Evolutionary conservation across 139 green algal genomes (phyloP).

Genomic region (Closterium sp.): DNA sequence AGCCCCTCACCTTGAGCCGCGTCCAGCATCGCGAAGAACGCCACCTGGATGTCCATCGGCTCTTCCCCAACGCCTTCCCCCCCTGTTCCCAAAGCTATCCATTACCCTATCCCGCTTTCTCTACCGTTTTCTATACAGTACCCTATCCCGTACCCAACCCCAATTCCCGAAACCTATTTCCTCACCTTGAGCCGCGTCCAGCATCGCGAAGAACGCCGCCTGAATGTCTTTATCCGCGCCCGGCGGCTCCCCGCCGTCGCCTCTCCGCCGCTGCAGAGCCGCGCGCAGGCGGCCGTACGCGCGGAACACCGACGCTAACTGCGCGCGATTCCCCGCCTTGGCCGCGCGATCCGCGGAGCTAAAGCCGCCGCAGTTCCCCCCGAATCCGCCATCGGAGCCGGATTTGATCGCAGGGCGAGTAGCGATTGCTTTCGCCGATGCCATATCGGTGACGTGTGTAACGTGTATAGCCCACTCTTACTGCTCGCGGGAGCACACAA

Average conservation of each 20-base stretch:
- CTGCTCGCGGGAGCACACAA: not conserved
- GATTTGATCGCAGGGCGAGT: not conserved
- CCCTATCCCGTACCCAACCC: no score
- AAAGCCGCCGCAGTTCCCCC: not conserved
- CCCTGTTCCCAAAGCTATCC: no score
- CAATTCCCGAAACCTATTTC: no score
- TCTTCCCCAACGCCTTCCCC: no score
- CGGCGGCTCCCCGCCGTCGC: not conserved
- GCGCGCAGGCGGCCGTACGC: not conserved
- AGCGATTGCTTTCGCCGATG: not conserved
- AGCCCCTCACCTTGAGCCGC: no score
- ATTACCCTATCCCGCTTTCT: no score
- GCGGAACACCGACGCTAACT: not conserved
- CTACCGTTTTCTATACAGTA: no score
- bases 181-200: not conserved
- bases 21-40: no score
- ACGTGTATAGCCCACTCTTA: not conserved
- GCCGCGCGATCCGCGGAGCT: not conserved
- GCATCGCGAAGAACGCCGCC: not conserved
- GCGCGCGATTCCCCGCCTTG: not conserved
- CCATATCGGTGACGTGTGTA: not conserved
- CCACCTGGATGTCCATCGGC: no score
- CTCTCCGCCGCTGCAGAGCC: not conserved
- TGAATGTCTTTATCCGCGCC: not conserved
- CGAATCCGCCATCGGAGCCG: not conserved